Evolutionary conservation across 345 rosid genomes (phyloP).

Genomic region (Populus alba): DNA sequence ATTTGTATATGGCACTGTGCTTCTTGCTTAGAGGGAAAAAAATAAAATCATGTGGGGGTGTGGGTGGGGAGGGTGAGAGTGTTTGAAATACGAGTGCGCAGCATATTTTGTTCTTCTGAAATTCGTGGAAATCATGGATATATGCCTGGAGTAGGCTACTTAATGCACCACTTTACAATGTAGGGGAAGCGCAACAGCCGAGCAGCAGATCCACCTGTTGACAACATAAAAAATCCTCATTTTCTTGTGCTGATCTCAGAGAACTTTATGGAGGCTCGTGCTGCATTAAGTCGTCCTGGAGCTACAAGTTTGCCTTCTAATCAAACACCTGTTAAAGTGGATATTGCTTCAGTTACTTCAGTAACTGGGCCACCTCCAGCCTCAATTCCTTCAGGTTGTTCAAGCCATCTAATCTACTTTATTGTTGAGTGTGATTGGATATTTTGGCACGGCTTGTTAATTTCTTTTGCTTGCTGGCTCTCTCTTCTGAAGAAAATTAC

Average conservation of each 20-base stretch:
- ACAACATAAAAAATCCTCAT: slow-evolving; percentile 62
- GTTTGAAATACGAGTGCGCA: not conserved
- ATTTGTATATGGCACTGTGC: not conserved
- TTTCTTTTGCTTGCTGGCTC: not conserved
- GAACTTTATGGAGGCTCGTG: slow-evolving; percentile 84
- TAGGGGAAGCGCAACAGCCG: slow-evolving; percentile 76
- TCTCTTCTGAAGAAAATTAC: not conserved
- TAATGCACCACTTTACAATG: slow-evolving; percentile 24
- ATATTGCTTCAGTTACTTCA: slow-evolving; percentile 61
- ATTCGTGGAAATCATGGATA: not conserved
- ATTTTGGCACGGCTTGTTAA: slow-evolving; percentile 12
- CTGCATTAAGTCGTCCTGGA: slow-evolving; percentile 77
- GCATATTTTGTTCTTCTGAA: not conserved
- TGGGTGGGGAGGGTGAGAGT: not conserved
- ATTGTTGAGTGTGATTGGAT: slow-evolving; percentile 10
- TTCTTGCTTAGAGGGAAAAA: not conserved
- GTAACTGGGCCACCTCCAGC: slow-evolving; percentile 64
- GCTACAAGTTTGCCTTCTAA: slow-evolving; percentile 56
- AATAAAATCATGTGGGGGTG: not conserved
- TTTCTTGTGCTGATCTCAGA: slow-evolving; percentile 85
- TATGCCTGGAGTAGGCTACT: slow-evolving; percentile 12
- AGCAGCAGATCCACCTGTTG: slow-evolving; percentile 65
- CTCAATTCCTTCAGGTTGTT: slow-evolving; percentile 62
- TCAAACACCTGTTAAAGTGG: slow-evolving; percentile 80
- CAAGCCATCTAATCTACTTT: slow-evolving; percentile 6